These are phyloP conservation scores for Chloris gayana DNA, from an alignment of 176 grass and related monocot genomes.

Conservation along the genomic window DNA sequence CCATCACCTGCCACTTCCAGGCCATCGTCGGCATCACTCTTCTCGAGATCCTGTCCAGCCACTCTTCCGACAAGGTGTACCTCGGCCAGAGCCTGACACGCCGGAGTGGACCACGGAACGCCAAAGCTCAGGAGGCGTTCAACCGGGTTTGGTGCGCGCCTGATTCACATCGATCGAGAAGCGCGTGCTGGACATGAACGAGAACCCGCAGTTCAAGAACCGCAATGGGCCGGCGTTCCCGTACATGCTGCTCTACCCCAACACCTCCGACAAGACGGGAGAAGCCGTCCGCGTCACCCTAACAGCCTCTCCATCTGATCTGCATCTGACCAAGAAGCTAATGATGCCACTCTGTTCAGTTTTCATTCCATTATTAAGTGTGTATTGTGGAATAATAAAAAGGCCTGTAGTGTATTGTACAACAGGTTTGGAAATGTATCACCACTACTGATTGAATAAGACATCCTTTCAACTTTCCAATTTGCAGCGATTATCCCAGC, in stretches of 20 bases:
- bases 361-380: no score
- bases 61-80: conserved; percentile 83
- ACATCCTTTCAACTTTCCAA: no score
- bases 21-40: conserved; percentile 82
- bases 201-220: conserved; percentile 46
- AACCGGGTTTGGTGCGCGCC: conserved; percentile 42
- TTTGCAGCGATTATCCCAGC: no score
- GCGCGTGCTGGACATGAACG: conserved; percentile 47
- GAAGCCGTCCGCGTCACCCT: conserved; percentile 52
- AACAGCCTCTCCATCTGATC: conserved; percentile 82
- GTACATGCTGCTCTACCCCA: conserved; percentile 79
- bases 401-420: no score
- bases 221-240: conserved; percentile 61
- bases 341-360: no score
- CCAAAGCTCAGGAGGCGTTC: conserved; percentile 47
- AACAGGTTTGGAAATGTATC: no score
- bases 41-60: conserved; percentile 68
- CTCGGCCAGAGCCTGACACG: conserved; percentile 73
- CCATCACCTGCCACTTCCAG: conserved; percentile 81
- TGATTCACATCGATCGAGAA: conserved; percentile 64
- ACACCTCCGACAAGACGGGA: conserved; percentile 55
- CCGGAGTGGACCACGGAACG: conserved; percentile 68
- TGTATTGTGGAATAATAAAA: no score
- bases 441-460: no score
- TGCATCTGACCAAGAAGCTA: no score